Base-by-base conservation (phyloP, 2,329 filamentous ascomycete genomes). In the Alternaria consortialis region DNA sequence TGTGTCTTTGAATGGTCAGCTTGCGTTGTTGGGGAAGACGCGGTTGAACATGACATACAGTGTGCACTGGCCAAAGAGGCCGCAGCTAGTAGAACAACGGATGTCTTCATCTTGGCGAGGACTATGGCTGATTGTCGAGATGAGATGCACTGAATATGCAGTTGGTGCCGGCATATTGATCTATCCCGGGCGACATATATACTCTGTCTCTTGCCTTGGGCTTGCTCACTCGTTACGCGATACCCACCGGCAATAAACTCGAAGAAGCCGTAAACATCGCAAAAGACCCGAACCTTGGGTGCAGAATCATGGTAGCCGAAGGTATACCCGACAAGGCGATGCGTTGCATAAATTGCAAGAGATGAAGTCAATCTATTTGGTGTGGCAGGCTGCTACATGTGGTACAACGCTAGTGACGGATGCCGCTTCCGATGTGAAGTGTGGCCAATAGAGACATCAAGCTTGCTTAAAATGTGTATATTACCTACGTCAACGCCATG, bases 401-500 rank as follows among this genome's bases (percentile, higher is more conserved):
- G 15, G 32, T 20, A 44, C 44, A 29, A 40, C 46, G 32, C 53
- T 56, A 60, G 58, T 9, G 20, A 32, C 46, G 58, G 58, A 60
- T 60, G 53, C 25, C 15, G 40, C 11, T 57, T 39, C 46, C 58
- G 46, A 17, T 27, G 5, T 51, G 17, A 36, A 57, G 12, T 23
- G 23, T 17, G 29, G 27, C 58, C 58, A 60, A 60, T 60, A 32
- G 37, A 17, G 17, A 4, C 5, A 15, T 15, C 4, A 11, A 15
- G 11, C 20, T 13, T 29, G 46, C 46, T 23, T 39, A 5, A 29
- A 32, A 43, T 13, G n/a, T 15, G 17, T 39, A 60, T 20, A 60
- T 60, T 60, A 20, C 32, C 39, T 51, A 60, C 58, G 58, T 60
- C 58, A 60, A 29, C 34, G 53, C 39, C 39, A 44, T 56, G 23